Evolutionary conservation across 148 eudicot genomes (phyloP).

Genomic region (Chenopodium quinoa): DNA sequence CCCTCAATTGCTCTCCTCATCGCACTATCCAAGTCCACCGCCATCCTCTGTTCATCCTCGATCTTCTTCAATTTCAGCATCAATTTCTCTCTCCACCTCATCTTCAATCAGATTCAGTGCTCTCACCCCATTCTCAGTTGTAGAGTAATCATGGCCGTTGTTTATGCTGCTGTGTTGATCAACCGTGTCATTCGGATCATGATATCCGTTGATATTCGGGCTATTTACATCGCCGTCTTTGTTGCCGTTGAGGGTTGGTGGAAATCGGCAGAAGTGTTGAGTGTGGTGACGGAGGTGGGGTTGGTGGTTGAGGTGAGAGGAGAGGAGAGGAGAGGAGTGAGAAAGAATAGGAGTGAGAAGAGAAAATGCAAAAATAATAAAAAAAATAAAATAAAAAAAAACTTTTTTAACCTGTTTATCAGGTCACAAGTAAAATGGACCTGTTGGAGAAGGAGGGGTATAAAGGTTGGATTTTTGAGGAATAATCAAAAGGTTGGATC

Average conservation of each 20-base stretch:
- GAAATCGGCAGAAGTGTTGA: slow-evolving; percentile 26
- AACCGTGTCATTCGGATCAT: neutral
- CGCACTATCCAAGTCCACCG: slow-evolving; percentile 37
- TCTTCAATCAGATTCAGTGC: slow-evolving; percentile 52
- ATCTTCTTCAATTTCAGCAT: slow-evolving; percentile 20
- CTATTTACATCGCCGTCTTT: slow-evolving; percentile 34
- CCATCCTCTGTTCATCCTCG: slow-evolving; percentile 34
- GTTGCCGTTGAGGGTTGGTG: slow-evolving; percentile 54
- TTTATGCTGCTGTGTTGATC: slow-evolving; percentile 20
- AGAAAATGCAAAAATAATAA: too few relatives aligned
- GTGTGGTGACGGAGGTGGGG: too few relatives aligned
- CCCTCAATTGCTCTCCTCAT: slow-evolving; percentile 58
- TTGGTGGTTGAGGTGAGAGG: too few relatives aligned
- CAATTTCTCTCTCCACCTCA: slow-evolving; percentile 23
- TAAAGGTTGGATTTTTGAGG: too few relatives aligned
- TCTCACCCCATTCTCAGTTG: slow-evolving; percentile 37
- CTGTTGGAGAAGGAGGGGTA: too few relatives aligned
- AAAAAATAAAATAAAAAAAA: too few relatives aligned
- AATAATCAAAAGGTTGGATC: too few relatives aligned
- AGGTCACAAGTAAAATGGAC: too few relatives aligned
- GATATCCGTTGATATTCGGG: slow-evolving; percentile 21
- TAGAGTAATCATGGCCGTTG: slow-evolving; percentile 44
- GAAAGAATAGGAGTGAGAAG: too few relatives aligned
- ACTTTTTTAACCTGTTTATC: too few relatives aligned
- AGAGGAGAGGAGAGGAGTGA: too few relatives aligned